Evolutionary conservation across 768 basidiomycete species (phyloP).

Genomic region (Trametes sanguinea): DNA sequence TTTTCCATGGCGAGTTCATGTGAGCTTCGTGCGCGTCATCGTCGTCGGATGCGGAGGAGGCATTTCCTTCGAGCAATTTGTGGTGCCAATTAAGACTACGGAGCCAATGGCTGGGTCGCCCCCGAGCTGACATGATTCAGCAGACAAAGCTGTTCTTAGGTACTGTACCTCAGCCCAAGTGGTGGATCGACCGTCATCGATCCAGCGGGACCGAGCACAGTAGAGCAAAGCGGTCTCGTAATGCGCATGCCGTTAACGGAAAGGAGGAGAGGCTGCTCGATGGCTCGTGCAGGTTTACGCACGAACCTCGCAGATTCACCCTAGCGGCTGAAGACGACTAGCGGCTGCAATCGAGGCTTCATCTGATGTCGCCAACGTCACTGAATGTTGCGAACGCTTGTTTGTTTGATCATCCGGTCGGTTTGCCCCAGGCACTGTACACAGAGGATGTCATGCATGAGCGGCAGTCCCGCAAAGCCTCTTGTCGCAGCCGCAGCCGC

Average conservation of each 20-base stretch:
- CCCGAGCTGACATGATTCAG: neutral
- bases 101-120: neutral
- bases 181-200: neutral
- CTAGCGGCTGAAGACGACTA: neutral
- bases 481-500: neutral
- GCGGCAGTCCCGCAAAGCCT: neutral
- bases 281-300: too few species aligned
- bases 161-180: neutral
- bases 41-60: conserved; percentile 1
- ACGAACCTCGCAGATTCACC: neutral
- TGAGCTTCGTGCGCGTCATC: neutral
- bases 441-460: neutral
- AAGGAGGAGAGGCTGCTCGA: too few species aligned
- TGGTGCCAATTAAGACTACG: conserved; percentile 3
- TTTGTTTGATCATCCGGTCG: neutral
- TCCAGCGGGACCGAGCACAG: neutral
- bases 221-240: too few species aligned
- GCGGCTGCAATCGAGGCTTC: neutral
- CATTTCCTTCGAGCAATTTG: neutral
- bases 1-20: neutral
- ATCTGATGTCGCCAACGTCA: neutral
- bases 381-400: neutral
- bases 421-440: neutral
- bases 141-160: conserved; percentile 5
- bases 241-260: too few species aligned